A percentile compares a stretch with the other conserved stretches of the same genome.
These are phyloP conservation scores for Lasiodiplodia sp. DNA, from an alignment of 2,329 filamentous ascomycete species.

Conservation along the genomic window DNA sequence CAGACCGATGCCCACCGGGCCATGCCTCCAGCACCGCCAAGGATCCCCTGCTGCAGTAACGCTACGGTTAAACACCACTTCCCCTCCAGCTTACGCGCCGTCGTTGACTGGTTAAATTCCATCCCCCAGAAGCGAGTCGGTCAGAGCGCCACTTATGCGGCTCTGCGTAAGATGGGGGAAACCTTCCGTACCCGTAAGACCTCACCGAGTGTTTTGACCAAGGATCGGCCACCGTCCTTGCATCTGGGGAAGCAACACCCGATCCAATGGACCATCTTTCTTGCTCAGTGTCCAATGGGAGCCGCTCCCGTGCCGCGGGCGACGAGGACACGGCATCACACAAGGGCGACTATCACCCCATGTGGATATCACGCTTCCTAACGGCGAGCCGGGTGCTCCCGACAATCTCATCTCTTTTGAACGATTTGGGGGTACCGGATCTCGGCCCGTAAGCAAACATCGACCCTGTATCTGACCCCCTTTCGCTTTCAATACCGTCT, in stretches of 20 bases:
- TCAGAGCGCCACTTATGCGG: not conserved
- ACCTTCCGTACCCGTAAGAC: too few species aligned
- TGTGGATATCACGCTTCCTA: not conserved
- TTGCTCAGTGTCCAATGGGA: not conserved
- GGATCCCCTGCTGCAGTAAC: not conserved
- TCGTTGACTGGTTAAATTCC: too few species aligned
- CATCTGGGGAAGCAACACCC: not conserved
- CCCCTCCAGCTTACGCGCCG: not conserved
- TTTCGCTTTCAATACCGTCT: not conserved
- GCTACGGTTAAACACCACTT: not conserved
- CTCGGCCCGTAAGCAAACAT: not conserved
- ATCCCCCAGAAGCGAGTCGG: too few species aligned
- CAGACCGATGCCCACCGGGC: not conserved
- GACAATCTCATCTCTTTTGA: not conserved
- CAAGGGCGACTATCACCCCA: not conserved
- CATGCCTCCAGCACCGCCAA: not conserved
- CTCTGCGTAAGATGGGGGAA: not conserved
- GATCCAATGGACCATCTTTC: not conserved
- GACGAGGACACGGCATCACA: not conserved
- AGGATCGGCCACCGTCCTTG: not conserved
- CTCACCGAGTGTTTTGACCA: not conserved
- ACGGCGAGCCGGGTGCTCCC: constrained; percentile 6
- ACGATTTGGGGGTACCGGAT: not conserved
- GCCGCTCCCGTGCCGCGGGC: not conserved
- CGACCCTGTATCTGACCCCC: not conserved